Evolutionary conservation across 1,139 yeast genomes (phyloP).

Genomic region (Sugiyamaella pinicola): DNA sequence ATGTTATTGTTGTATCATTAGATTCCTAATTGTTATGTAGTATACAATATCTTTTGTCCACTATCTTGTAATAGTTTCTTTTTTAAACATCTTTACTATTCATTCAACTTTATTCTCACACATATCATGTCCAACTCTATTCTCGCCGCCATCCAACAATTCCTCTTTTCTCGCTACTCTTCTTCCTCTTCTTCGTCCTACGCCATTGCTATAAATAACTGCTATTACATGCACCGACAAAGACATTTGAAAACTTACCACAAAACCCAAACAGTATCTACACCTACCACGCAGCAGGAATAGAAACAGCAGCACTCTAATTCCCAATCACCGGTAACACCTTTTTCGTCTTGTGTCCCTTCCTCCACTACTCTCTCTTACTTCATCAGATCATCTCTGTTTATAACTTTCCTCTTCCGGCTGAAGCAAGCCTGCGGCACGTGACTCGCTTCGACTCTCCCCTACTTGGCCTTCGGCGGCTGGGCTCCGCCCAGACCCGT

Average conservation of each 20-base stretch:
- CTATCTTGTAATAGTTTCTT: too few relatives aligned
- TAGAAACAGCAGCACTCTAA: not conserved
- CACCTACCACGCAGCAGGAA: not conserved
- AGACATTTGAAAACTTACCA: not conserved
- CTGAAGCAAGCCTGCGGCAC: not conserved
- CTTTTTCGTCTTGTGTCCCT: not conserved
- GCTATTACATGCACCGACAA: not conserved
- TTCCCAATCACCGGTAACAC: not conserved
- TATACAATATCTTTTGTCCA: too few relatives aligned
- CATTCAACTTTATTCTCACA: too few relatives aligned
- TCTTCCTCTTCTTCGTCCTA: too few relatives aligned
- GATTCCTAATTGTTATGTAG: too few relatives aligned
- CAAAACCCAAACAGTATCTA: not conserved
- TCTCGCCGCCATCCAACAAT: too few relatives aligned
- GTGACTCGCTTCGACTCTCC: not conserved
- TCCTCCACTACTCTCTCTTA: not conserved
- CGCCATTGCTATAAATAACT: not conserved
- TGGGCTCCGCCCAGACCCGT: constrained; percentile 11
- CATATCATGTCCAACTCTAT: too few relatives aligned
- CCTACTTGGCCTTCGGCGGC: constrained; percentile 13
- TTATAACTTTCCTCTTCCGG: not conserved
- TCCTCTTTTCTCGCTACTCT: too few relatives aligned
- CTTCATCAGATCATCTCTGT: not conserved
- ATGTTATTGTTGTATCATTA: too few relatives aligned
- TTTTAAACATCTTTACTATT: too few relatives aligned